Evolutionary conservation across 2,329 filamentous ascomycete species (phyloP).

Genomic region (Lojkania enalia): DNA sequence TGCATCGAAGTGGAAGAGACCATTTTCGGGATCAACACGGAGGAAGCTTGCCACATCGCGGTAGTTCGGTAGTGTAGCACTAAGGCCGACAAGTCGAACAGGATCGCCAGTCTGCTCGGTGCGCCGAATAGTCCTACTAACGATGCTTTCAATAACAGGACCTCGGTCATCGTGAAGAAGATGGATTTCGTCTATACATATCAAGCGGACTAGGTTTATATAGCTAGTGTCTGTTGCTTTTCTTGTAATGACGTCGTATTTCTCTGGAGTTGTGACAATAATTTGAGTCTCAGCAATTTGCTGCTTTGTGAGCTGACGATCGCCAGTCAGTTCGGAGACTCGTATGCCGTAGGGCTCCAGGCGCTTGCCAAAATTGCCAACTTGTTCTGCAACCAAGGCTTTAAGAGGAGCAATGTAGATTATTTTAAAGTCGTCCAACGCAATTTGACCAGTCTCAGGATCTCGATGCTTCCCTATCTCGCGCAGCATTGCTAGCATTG

Average conservation of each 20-base stretch:
- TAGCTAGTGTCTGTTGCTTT: constrained; percentile 97
- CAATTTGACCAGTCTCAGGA: constrained; percentile 85
- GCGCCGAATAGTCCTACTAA: constrained; percentile 88
- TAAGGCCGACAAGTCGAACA: constrained; percentile 88
- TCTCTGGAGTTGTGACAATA: constrained; percentile 97
- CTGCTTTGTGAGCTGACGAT: constrained; percentile 96
- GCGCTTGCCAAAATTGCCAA: constrained; percentile 93
- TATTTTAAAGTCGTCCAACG: constrained; percentile 96
- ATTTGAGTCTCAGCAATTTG: constrained; percentile 98
- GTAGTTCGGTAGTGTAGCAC: constrained; percentile 95
- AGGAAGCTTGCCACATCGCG: constrained; percentile 94
- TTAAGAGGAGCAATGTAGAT: constrained; percentile 97
- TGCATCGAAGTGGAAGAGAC: constrained; percentile 94
- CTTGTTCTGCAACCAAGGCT: constrained; percentile 94
- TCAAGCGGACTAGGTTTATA: constrained; percentile 91
- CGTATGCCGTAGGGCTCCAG: constrained; percentile 88
- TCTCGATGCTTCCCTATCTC: constrained; percentile 97
- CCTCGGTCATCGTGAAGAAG: constrained; percentile 96
- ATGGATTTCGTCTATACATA: constrained; percentile 98
- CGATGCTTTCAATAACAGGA: constrained; percentile 94
- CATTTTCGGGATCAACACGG: constrained; percentile 81
- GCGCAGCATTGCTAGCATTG: constrained; percentile 93
- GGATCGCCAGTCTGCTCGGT: constrained; percentile 93
- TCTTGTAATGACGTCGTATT: constrained; percentile 98
- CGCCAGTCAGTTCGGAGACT: constrained; percentile 94